Evolutionary conservation across 371 early-diverging fungal genomes (phyloP), one percentile per base, ranked within the genome.

Genomic region (Amoeboaphelidium protococcarum): DNA sequence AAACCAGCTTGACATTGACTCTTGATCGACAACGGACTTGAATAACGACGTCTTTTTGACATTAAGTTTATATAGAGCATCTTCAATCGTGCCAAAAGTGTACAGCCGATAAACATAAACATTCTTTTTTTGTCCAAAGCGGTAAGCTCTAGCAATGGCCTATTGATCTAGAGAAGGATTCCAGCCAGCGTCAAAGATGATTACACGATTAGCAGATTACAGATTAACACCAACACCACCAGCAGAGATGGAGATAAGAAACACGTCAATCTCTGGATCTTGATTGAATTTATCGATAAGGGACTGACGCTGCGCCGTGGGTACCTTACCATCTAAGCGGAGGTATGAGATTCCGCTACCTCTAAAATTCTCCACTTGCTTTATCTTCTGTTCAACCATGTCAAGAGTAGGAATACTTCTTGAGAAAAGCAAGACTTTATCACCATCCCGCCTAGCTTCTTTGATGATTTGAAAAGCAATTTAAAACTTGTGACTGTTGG

Each of bases 101-200:
- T 66, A 50, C 31, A 83, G 57, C n/a, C 82, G 64, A 52, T 82
- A 84, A 13, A 84, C 81, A 57, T 63, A 78, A 13, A 82, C 82
- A 3, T 59, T 60, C 40, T 66, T 61, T 27, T 54, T 66, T 58
- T 84, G 84, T 1, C 82, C 82, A 47, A 78, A 73, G 20, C 82
- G 64, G 54, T 78, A 83, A 1, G 74, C 73, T 23, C 88, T 63
- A 1, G 82, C 85, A 42, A 88, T 72, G 6, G 81, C 83, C 59
- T 91, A 91, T 40, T 89, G 74, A 55, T 84, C 84, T 54, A 73
- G 73, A 48, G 73, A 72, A n/a, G 97, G 97, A 56, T 92, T 92
- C 89, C 91, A 96, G 41, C 83, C 90, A 42, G 78, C 67, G 59
- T 92, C 97, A 50, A 76, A 70, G 21, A 96, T 55, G 13, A 96